Conservation (phyloP, 805 yeast species). For the Starmerella powellii region DNA sequence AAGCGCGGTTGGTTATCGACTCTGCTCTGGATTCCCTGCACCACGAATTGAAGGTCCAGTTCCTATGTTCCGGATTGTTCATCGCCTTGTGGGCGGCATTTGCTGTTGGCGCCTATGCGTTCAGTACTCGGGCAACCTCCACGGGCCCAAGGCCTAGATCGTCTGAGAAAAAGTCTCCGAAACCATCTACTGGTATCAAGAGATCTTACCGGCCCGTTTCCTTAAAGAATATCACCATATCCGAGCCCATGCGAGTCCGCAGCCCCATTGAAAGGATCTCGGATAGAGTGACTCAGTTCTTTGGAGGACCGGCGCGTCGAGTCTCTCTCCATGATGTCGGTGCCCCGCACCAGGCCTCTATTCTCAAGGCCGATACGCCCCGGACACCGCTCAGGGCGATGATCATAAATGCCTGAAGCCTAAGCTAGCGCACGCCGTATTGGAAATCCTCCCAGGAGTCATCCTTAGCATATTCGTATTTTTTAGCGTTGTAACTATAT, state of each 20-base stretch:
- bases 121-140: neutral
- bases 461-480: neutral
- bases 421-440: no score
- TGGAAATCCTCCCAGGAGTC: no score
- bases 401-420: no score
- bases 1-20: neutral
- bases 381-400: slow-evolving; percentile 13
- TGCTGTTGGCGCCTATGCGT: slow-evolving; percentile 5
- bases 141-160: neutral
- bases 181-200: neutral
- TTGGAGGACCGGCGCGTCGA: slow-evolving; percentile 6
- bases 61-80: slow-evolving; percentile 14
- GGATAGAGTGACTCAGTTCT: slow-evolving; percentile 5
- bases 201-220: neutral
- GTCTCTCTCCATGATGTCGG: neutral
- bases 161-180: neutral
- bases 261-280: slow-evolving; percentile 5
- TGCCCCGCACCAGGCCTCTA: slow-evolving; percentile 7
- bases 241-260: neutral
- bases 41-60: slow-evolving; percentile 12
- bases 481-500: neutral
- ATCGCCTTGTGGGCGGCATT: slow-evolving; percentile 17
- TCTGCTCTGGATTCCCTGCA: neutral
- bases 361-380: slow-evolving; percentile 14
- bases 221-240: neutral